Conservation (phyloP, 2,329 filamentous ascomycete genomes). For the Fragosphaeria purpurea region DNA sequence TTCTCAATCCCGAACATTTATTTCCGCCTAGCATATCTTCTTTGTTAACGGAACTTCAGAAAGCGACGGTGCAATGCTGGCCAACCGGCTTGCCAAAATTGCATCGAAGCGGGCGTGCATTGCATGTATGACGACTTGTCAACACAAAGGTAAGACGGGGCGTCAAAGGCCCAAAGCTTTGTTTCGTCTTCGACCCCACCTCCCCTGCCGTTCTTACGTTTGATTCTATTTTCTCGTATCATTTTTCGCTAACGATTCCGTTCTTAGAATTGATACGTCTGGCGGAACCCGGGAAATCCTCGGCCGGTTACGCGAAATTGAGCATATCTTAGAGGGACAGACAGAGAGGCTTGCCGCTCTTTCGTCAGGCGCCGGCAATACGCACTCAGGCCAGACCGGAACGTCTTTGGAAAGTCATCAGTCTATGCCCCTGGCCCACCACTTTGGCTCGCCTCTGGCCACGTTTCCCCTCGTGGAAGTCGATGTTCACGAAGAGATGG, state of each 20-base stretch:
- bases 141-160: conserved; percentile 3
- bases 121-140: conserved; percentile 21
- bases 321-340: conserved; percentile 15
- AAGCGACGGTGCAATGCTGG: conserved; percentile 21
- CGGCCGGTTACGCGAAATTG: conserved; percentile 18
- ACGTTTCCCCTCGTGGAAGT: not conserved
- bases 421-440: not conserved
- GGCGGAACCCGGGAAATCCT: conserved; percentile 21
- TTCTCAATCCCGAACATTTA: no score
- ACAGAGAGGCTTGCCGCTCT: conserved; percentile 12
- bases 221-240: no score
- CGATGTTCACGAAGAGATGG: conserved; percentile 1
- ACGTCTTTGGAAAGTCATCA: not conserved
- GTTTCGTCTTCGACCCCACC: no score
- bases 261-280: conserved; percentile 17
- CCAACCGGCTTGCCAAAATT: conserved; percentile 17
- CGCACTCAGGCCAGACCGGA: not conserved
- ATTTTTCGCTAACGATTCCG: no score
- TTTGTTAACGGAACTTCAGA: conserved; percentile 6
- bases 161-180: no score
- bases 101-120: conserved; percentile 16
- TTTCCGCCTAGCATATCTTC: no score
- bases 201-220: no score
- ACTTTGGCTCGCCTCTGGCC: not conserved
- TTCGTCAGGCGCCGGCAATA: conserved; percentile 1